Evolutionary conservation across 345 rosid species (phyloP).

Genomic region (Salix suchowensis): DNA sequence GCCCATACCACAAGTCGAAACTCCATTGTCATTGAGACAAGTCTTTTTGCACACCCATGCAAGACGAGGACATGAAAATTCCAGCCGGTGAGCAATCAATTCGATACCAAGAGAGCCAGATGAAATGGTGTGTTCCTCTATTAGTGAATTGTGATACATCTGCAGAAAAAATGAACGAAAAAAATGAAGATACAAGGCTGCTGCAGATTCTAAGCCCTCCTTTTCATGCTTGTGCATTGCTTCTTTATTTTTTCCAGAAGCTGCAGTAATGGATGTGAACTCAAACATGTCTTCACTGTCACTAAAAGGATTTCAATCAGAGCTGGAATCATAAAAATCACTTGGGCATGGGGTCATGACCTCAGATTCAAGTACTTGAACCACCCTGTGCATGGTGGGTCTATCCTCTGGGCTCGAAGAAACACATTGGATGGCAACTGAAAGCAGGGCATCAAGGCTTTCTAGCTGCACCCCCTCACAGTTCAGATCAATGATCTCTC

Average conservation of each 20-base stretch:
- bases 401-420: constrained; percentile 79
- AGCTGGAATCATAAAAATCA: constrained; percentile 86
- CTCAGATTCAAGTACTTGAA: constrained; percentile 88
- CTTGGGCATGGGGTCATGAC: constrained; percentile 99
- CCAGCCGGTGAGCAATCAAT: constrained; percentile 3
- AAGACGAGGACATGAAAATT: constrained; percentile 17
- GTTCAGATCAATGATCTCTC: constrained; percentile 62
- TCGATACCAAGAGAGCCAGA: constrained; percentile 2
- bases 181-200: constrained; percentile 15
- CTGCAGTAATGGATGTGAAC: constrained; percentile 7
- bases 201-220: constrained; percentile 24
- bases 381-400: constrained; percentile 95
- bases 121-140: constrained; percentile 10
- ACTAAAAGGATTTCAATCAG: constrained; percentile 46
- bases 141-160: constrained; percentile 9
- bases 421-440: constrained; percentile 75
- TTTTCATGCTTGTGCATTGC: constrained; percentile 9
- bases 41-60: constrained; percentile 10
- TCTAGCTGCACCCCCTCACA: constrained; percentile 77
- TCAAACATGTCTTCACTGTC: constrained; percentile 13
- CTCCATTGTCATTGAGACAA: constrained; percentile 6
- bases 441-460: constrained; percentile 77
- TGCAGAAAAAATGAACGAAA: constrained; percentile 44
- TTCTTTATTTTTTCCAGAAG: constrained; percentile 8
- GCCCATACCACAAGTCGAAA: constrained; percentile 13